Conservation (phyloP, 2,329 filamentous ascomycete species). For the Bipolaris sorokiniana region DNA sequence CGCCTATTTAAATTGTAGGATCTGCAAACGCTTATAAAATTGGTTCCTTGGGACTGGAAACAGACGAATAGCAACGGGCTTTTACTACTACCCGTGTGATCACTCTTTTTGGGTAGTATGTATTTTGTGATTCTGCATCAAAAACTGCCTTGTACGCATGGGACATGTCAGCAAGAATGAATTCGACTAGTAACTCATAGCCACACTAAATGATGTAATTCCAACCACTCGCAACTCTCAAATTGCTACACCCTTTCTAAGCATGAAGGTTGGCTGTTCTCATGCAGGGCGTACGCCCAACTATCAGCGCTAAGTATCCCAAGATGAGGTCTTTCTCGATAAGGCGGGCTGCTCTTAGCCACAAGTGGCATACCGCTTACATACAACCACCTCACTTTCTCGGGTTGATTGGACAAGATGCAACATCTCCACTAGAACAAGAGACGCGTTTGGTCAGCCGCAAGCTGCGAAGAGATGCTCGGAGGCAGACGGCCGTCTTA, state of each 20-base stretch:
- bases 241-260: no score
- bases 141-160: not conserved
- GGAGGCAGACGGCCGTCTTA: no score
- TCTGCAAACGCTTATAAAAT: not conserved
- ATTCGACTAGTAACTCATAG: not conserved
- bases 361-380: constrained; percentile 12
- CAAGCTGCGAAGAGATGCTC: not conserved
- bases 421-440: not conserved
- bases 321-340: not conserved
- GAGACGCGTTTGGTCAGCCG: not conserved
- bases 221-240: no score
- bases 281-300: not conserved
- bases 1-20: not conserved
- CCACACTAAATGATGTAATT: not conserved
- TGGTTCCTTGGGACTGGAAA: not conserved
- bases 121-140: no score
- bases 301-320: not conserved
- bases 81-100: not conserved
- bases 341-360: not conserved
- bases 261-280: not conserved
- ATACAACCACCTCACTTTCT: not conserved
- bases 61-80: not conserved
- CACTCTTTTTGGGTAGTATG: not conserved
- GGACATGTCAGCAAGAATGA: not conserved
- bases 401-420: not conserved